phyloP scores from a whole-genome alignment of 768 basidiomycete species.

The Boletus bicolor region DNA sequence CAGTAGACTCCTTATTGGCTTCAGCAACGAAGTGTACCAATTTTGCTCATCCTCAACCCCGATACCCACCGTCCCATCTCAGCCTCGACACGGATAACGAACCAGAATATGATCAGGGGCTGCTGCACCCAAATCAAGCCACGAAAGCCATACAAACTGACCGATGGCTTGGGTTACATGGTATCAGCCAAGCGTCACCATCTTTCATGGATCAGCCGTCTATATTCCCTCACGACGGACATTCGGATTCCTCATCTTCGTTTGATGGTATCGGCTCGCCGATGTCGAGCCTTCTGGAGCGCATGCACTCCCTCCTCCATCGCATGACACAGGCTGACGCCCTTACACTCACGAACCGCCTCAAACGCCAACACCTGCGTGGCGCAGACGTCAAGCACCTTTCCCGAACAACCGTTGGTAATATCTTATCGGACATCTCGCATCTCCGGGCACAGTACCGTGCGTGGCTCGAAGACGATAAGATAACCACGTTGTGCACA shows the following conservation, averaged over 20 bases:
- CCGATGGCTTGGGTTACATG: conserved; percentile 28
- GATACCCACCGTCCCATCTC: conserved; percentile 25
- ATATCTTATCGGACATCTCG: conserved; percentile 67
- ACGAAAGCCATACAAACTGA: conserved; percentile 74
- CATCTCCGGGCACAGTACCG: conserved; percentile 74
- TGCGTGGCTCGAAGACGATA: conserved; percentile 70
- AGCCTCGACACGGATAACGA: conserved; percentile 48
- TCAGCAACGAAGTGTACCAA: conserved; percentile 27
- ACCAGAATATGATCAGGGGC: conserved; percentile 32
- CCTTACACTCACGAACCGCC: conserved; percentile 78
- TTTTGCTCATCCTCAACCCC: conserved; percentile 21
- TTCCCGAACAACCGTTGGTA: conserved; percentile 75
- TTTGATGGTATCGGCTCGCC: conserved; percentile 49
- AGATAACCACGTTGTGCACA: conserved; percentile 55
- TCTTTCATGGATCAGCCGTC: conserved; percentile 36
- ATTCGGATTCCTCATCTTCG: conserved; percentile 74
- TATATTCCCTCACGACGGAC: conserved; percentile 52
- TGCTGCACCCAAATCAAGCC: conserved; percentile 41
- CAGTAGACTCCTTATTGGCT: conserved; percentile 33
- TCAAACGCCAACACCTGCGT: conserved; percentile 86
- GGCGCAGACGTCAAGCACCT: conserved; percentile 86
- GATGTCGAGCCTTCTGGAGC: conserved; percentile 58
- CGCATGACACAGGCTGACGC: conserved; percentile 76
- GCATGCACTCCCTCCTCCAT: conserved; percentile 59
- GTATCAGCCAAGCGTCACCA: conserved; percentile 35